These are phyloP conservation scores for Fusarium sarcochroum DNA, from an alignment of 2,329 filamentous ascomycete genomes.

Conservation along the genomic window DNA sequence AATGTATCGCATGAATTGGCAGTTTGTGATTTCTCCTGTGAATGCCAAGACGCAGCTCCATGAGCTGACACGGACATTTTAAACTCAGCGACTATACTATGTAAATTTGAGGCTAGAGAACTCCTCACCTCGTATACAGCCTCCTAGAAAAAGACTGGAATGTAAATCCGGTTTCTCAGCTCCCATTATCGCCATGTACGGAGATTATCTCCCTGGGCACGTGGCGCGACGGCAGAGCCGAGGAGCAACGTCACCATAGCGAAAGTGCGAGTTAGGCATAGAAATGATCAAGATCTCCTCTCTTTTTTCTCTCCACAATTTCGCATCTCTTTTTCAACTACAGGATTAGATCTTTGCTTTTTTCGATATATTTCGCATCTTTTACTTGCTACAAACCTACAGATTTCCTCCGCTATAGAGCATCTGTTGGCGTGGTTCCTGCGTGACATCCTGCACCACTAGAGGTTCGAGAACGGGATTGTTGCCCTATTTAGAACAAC, in stretches of 20 bases:
- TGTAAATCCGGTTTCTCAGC: slow-evolving; percentile 10
- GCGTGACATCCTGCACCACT: slow-evolving; percentile 10
- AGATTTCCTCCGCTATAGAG: not conserved
- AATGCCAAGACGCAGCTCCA: not conserved
- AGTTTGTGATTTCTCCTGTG: not conserved
- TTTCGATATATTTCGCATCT: not conserved
- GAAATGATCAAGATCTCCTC: slow-evolving; percentile 8
- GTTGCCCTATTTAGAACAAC: slow-evolving; percentile 3
- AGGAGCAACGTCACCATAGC: slow-evolving; percentile 21
- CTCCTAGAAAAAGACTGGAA: slow-evolving; percentile 12
- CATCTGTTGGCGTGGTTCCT: slow-evolving; percentile 1
- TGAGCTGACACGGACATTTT: not conserved
- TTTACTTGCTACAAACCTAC: not conserved
- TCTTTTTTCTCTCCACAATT: slow-evolving; percentile 20
- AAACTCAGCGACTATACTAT: not conserved
- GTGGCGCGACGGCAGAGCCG: slow-evolving; percentile 24
- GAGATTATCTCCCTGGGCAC: slow-evolving; percentile 11
- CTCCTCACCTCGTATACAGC: not conserved
- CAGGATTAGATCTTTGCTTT: not conserved
- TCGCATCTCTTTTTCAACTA: not conserved
- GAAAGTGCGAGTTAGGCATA: slow-evolving; percentile 6
- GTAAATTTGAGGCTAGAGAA: not conserved
- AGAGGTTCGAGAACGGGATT: not conserved
- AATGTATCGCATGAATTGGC: slow-evolving; percentile 14
- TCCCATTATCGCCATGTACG: slow-evolving; percentile 14